phyloP scores from a whole-genome alignment of 192 early-diverging fungal genomes.

The Martensiomyces pterosporus region DNA sequence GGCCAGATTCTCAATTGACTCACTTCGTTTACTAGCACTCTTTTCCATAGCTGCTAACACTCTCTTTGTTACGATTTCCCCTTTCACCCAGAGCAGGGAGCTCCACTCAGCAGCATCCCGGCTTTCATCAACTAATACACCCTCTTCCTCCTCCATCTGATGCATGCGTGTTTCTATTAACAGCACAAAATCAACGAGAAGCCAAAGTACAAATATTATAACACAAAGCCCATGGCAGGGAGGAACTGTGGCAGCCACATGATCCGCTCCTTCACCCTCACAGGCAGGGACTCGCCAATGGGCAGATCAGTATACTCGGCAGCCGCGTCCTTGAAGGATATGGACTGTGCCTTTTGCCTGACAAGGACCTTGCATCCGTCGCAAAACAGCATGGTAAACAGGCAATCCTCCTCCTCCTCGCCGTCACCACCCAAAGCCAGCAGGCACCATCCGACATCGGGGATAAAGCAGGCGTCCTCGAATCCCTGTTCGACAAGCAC shows the following conservation, averaged over 20 bases:
- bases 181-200: too few species aligned
- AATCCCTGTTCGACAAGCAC: slow-evolving; percentile 12
- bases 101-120: too few species aligned
- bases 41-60: too few species aligned
- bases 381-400: slow-evolving; percentile 34
- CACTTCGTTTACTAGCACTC: too few species aligned
- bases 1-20: too few species aligned
- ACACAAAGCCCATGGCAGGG: slow-evolving; percentile 20
- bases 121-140: too few species aligned
- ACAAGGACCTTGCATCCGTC: slow-evolving; percentile 45
- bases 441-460: slow-evolving; percentile 49
- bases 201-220: too few species aligned
- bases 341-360: slow-evolving; percentile 16
- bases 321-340: slow-evolving; percentile 13
- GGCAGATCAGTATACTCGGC: slow-evolving; percentile 26
- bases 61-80: too few species aligned
- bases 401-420: slow-evolving; percentile 17
- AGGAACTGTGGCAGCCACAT: slow-evolving; percentile 34
- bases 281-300: slow-evolving; percentile 27
- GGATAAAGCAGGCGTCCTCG: slow-evolving; percentile 32
- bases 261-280: slow-evolving; percentile 30
- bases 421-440: slow-evolving; percentile 8
- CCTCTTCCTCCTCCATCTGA: too few species aligned
- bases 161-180: too few species aligned
- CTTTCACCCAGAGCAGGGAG: too few species aligned